A percentile compares a stretch with the other conserved stretches of the same genome.
Evolutionary conservation across 768 basidiomycete species (phyloP).

Genomic region (Pleurotus djamor): DNA sequence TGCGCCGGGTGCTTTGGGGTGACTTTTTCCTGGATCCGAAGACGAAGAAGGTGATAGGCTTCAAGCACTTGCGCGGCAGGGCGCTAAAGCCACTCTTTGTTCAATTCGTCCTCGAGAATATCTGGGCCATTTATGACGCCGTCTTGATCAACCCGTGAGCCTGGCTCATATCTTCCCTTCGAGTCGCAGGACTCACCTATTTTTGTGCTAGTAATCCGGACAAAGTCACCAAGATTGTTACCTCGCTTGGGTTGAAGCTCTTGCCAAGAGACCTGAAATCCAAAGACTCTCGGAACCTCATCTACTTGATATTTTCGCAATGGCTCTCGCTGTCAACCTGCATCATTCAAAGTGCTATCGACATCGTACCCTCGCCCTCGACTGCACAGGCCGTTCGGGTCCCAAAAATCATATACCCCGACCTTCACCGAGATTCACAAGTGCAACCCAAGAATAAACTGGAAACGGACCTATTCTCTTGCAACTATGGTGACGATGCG

Average conservation of each 20-base stretch:
- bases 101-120: constrained; percentile 94
- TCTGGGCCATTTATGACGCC: constrained; percentile 97
- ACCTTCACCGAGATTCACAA: constrained; percentile 53
- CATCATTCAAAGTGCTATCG: constrained; percentile 89
- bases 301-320: constrained; percentile 87
- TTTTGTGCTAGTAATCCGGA: constrained; percentile 69
- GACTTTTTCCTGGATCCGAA: constrained; percentile 98
- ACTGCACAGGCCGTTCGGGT: constrained; percentile 80
- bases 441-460: constrained; percentile 71
- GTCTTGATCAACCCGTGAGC: constrained; percentile 88
- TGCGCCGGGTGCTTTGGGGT: constrained; percentile 91
- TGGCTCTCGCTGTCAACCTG: constrained; percentile 96
- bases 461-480: constrained; percentile 80
- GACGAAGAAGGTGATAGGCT: constrained; percentile 86
- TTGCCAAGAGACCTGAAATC: constrained; percentile 86
- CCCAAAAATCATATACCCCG: constrained; percentile 90
- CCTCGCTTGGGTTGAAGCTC: constrained; percentile 79
- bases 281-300: constrained; percentile 83
- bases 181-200: constrained; percentile 13
- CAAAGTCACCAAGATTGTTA: constrained; percentile 85
- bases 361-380: constrained; percentile 88
- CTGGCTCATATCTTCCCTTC: neutral
- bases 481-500: constrained; percentile 55
- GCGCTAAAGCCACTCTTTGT: constrained; percentile 94
- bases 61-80: constrained; percentile 87